Percentiles rank a stretch among this genome's conserved stretches.
These are phyloP conservation scores for Spathaspora passalidarum DNA, from an alignment of 805 yeast species.

Conservation along the genomic window DNA sequence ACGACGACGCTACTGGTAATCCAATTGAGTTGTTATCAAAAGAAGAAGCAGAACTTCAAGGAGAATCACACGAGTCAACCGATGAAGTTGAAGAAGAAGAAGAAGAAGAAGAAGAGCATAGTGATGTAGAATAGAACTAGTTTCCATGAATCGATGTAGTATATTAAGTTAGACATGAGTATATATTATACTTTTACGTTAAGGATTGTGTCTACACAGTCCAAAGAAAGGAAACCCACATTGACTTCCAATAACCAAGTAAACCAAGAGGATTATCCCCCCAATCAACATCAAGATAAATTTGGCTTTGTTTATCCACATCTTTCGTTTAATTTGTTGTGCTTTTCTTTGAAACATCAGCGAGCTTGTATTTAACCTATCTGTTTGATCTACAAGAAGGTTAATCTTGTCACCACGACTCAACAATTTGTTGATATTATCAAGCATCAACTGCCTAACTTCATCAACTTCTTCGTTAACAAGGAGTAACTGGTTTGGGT, in stretches of 20 bases:
- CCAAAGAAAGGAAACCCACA: slow-evolving; percentile 54
- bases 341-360: slow-evolving; percentile 70
- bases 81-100: slow-evolving; percentile 11
- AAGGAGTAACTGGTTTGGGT: slow-evolving; percentile 34
- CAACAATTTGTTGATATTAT: slow-evolving; percentile 67
- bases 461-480: slow-evolving; percentile 59
- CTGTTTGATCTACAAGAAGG: slow-evolving; percentile 74
- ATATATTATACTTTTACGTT: too few species aligned
- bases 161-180: too few species aligned
- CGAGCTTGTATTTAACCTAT: slow-evolving; percentile 63
- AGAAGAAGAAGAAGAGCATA: slow-evolving; percentile 16
- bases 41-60: slow-evolving; percentile 35
- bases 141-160: too few species aligned
- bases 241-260: slow-evolving; percentile 46
- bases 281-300: slow-evolving; percentile 29
- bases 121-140: slow-evolving; percentile 7
- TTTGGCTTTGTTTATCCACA: slow-evolving; percentile 67
- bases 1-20: slow-evolving; percentile 17
- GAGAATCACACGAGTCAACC: slow-evolving; percentile 13
- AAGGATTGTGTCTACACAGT: too few species aligned
- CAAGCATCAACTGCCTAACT: slow-evolving; percentile 66
- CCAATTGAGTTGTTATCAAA: slow-evolving; percentile 30
- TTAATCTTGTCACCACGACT: slow-evolving; percentile 77
- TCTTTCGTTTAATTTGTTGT: slow-evolving; percentile 53
- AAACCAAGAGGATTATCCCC: slow-evolving; percentile 28